Conservation (phyloP, 1,284 basidiomycete species). For the Ceratorhiza oryzae-sativae region DNA sequence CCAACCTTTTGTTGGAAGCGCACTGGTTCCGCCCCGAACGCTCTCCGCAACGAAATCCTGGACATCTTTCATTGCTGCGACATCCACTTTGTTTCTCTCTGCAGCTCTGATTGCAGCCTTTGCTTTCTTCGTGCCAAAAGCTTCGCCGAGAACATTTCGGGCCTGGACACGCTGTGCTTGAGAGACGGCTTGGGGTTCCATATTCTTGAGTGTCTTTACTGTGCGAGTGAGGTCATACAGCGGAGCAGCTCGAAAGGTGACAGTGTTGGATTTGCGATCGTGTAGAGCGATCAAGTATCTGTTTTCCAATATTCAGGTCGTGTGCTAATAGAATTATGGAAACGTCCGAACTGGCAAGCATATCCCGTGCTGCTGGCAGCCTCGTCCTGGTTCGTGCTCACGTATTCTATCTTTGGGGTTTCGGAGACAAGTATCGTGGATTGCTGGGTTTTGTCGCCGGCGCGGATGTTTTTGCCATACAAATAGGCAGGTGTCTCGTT, state of each 20-base stretch:
- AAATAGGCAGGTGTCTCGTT: conserved; percentile 69
- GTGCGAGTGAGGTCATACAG: conserved; percentile 78
- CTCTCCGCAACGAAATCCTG: conserved; percentile 78
- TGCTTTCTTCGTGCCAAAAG: conserved; percentile 93
- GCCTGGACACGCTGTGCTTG: conserved; percentile 64
- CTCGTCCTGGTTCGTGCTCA: conserved; percentile 57
- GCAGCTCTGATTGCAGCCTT: conserved; percentile 82
- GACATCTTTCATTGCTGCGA: conserved; percentile 82
- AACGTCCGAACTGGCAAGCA: conserved; percentile 48
- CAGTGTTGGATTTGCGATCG: conserved; percentile 72
- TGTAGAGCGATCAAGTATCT: conserved; percentile 69
- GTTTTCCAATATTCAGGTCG: background rate
- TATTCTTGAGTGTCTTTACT: conserved; percentile 78
- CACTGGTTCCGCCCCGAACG: conserved; percentile 74
- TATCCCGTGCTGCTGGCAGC: conserved; percentile 63
- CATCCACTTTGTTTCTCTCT: conserved; percentile 88
- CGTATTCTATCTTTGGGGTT: conserved; percentile 70
- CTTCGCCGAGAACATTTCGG: conserved; percentile 81
- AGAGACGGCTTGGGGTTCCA: conserved; percentile 55
- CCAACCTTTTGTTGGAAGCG: conserved; percentile 70
- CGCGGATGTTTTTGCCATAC: conserved; percentile 59
- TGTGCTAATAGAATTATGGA: conserved; percentile 37
- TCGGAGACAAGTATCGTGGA: conserved; percentile 71
- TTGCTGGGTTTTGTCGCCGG: conserved; percentile 51
- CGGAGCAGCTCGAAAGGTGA: conserved; percentile 72